A percentile compares a stretch with the other conserved stretches of the same genome.
These are phyloP conservation scores for Amanita rimosa DNA, from an alignment of 768 basidiomycete species.

Conservation along the genomic window DNA sequence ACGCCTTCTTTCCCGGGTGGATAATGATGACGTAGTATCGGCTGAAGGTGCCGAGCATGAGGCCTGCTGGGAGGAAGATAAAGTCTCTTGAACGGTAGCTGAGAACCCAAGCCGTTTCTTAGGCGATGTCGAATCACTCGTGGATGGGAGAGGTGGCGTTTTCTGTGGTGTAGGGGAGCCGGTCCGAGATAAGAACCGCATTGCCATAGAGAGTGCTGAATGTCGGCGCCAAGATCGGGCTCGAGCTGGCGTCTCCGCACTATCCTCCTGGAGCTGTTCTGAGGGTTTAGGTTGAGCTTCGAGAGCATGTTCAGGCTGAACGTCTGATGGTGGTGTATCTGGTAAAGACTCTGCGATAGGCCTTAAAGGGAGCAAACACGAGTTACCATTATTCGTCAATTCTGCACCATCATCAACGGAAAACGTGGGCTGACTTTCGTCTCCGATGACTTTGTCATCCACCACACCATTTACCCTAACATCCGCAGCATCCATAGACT, in stretches of 20 bases:
- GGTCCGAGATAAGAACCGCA: constrained; percentile 5
- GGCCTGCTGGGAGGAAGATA: neutral
- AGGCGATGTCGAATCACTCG: neutral
- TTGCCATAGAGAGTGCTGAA: constrained; percentile 1
- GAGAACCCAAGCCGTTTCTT: neutral
- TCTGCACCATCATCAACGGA: constrained; percentile 5
- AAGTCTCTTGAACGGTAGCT: neutral
- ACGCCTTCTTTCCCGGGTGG: neutral
- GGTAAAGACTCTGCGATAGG: neutral
- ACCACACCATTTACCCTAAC: neutral
- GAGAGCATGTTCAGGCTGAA: neutral
- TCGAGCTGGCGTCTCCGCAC: neutral
- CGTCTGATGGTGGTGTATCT: neutral
- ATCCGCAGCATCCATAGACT: neutral
- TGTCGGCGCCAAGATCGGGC: neutral
- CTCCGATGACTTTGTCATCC: neutral
- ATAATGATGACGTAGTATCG: neutral
- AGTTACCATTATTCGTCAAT: constrained; percentile 3
- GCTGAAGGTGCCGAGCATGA: neutral
- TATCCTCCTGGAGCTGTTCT: neutral
- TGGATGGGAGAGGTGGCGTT: neutral
- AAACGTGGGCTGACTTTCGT: constrained; percentile 8
- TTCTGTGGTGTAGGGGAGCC: constrained; percentile 3
- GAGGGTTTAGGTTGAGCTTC: neutral
- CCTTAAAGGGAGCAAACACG: constrained; percentile 5